Conservation (phyloP, 176 grass and related monocot genomes). For the Hyparrhenia diplandra region DNA sequence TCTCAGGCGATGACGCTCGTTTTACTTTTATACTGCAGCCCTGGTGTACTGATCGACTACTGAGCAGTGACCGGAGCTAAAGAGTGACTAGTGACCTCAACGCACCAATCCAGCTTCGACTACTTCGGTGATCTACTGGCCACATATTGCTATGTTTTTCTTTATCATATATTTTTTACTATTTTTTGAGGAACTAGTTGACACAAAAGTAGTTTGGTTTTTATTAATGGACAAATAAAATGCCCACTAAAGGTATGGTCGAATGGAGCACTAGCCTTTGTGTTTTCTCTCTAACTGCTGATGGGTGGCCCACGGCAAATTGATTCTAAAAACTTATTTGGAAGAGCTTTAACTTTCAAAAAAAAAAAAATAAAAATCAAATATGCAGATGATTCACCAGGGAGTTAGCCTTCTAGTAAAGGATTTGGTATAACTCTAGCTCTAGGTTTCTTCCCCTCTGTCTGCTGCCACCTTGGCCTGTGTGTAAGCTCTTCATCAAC, state of each 20-base stretch:
- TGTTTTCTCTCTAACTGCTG: neutral
- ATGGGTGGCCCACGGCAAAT: too few species aligned
- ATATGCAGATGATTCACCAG: too few species aligned
- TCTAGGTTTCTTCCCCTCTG: too few species aligned
- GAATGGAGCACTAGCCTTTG: neutral
- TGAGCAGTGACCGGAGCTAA: neutral
- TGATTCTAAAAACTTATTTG: too few species aligned
- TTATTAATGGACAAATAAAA: neutral
- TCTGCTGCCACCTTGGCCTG: too few species aligned
- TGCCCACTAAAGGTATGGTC: neutral
- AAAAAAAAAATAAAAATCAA: too few species aligned
- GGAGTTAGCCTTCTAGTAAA: too few species aligned
- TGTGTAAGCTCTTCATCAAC: too few species aligned
- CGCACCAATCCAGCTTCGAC: neutral
- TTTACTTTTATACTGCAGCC: neutral
- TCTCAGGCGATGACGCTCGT: neutral
- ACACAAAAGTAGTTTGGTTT: neutral
- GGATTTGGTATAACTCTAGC: too few species aligned
- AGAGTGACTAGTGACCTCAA: neutral
- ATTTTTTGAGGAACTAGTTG: neutral
- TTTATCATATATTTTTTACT: neutral
- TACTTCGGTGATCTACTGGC: neutral
- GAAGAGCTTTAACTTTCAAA: too few species aligned
- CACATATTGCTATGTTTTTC: neutral
- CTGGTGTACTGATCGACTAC: neutral